phyloP scores from a whole-genome alignment of 306 rosid genomes.

The Glycine tomentella region DNA sequence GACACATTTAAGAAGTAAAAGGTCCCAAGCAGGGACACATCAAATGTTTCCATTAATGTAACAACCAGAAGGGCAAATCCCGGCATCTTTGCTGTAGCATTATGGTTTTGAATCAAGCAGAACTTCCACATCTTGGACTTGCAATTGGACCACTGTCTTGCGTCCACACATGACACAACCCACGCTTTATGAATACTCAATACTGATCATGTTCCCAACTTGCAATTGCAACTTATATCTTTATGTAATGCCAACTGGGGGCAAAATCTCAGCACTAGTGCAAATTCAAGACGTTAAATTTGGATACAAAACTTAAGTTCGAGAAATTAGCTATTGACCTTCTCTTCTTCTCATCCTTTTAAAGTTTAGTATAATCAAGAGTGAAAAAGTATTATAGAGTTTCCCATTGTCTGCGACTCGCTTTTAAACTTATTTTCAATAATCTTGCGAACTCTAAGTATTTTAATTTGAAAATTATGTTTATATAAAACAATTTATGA shows the following conservation, averaged over 20 bases:
- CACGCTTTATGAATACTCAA: background rate
- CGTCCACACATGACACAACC: constrained; percentile 1
- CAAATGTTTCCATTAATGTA: constrained; percentile 54
- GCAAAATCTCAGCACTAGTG: no score
- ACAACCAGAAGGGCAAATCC: constrained; percentile 51
- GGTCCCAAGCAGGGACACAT: constrained; percentile 41
- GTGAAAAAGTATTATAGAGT: no score
- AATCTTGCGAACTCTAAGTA: no score
- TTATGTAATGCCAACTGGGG: no score
- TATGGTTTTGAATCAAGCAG: constrained; percentile 43
- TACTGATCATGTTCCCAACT: constrained; percentile 40
- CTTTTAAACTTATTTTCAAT: no score
- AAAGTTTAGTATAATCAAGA: no score
- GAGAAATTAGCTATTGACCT: no score
- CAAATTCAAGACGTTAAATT: background rate
- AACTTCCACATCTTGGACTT: constrained; percentile 47
- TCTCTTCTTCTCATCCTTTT: no score
- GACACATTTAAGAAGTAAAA: constrained; percentile 45
- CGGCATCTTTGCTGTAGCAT: constrained; percentile 49
- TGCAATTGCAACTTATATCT: background rate
- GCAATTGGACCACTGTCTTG: no score
- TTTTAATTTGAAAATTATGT: background rate
- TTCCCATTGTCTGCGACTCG: no score
- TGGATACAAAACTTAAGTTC: background rate
- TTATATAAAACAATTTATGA: background rate